Base-by-base conservation (phyloP, 1,284 basidiomycete genomes). In the Apiotrichum montevideense region DNA sequence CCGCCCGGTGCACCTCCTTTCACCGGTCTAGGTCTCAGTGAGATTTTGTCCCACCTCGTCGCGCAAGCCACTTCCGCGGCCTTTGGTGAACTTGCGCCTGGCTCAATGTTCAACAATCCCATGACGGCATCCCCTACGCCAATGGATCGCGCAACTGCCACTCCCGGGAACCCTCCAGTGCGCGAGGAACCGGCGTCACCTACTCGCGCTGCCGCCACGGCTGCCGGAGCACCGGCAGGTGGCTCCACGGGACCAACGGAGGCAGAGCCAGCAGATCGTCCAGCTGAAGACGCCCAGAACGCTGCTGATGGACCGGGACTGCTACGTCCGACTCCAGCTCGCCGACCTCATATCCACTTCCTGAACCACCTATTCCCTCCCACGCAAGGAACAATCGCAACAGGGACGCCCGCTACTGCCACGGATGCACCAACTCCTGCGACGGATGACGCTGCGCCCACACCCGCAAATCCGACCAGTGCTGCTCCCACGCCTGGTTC, bases 51-150 rank as follows among this genome's bases (percentile, higher is more conserved):
- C n/a, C 35, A 33, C 41, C 32, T 51, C 32, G 10, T 51, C 10
- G 10, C 32, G 32, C 41, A 43, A 37, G 50, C 40, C 1, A 51
- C 50, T 1, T 29, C 40, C 4, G 50, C 50, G 3, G 50, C 32
- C 4, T 51, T 51, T 35, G 41, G 41, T 32, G 40, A 42, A 11
- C 32, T 42, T 39, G 53, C 46, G 13, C 40, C 42, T 14, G 40
- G 40, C 32, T n/a, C 4, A 11, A 42, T 65, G 43, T 64, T 67
- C 42, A 54, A 52, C 32, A 42, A 53, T 6, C 51, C 55, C 10
- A 49, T 63, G 11, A 56, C 61, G 33, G 62, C 61, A 6, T 68
- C 65, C 11, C 65, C 66, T 3, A n/a, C 58, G 42, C 62, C 62
- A 9, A 66, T 68, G 60, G 54, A 57, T 1, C 51, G 52, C 32